Evolutionary conservation across 2,329 filamentous ascomycete species (phyloP), one percentile per base, ranked within the genome.

Genomic region (Curvularia hawaiiensis): DNA sequence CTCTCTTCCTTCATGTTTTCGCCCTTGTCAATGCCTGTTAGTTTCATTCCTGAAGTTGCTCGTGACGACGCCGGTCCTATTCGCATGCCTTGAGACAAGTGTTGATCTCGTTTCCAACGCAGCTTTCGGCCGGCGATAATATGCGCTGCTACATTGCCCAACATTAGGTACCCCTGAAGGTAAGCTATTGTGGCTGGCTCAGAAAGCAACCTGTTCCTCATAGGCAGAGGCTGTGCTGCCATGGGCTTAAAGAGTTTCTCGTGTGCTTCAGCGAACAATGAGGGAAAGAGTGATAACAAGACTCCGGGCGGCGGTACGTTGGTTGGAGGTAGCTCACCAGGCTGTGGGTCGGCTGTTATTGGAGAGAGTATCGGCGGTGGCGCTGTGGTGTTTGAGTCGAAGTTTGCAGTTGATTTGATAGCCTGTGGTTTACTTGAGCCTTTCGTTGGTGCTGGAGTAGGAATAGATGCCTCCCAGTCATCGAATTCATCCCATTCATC

Each of bases 281-380:
- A 80, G 0, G 91, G 87, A 63, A 97, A 92, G 8, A 92, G 76
- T 9, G 90, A 88, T 22, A 98, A 82, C 14, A 98, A 81, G 20
- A 96, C 83, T 0, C 91, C 91, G 1, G 94, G 94, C 4, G 94
- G 94, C 10, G 94, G 94, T 8, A 97, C 87, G 70, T 97, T 97
- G 18, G 88, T 91, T 5, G 92, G 92, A 6, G 91, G 90, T 24
- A 77, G 59, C 54, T 75, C 72, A 30, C 63, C 67, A 14, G 71
- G 64, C 48, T 63, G 52, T 31, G 67, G 48, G 35, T 75, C 69
- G 20, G 63, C 58, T 11, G 59, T 51, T 3, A 43, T 55, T 10
- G 67, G 62, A 8, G 69, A 70, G 2, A 72, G 49, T 39, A 74
- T 61, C 4, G 63, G 69, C 41, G 61, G 51, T 48, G 62, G 51